Percentiles rank a stretch among this genome's conserved stretches.
Conservation (phyloP, 805 yeast species). For the Saccharomycopsis fermentans region DNA sequence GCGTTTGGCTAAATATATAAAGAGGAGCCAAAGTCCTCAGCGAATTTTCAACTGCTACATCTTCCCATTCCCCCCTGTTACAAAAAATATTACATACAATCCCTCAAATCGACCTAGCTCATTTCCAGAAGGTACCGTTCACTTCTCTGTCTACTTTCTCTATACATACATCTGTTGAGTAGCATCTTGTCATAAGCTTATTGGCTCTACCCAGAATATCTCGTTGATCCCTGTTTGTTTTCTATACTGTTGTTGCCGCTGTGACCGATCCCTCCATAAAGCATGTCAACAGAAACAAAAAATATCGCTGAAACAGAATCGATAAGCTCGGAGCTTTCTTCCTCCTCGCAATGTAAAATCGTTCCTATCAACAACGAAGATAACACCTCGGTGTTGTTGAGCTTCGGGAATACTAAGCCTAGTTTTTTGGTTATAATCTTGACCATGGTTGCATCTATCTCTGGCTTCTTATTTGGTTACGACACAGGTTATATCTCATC, state of each 20-base stretch:
- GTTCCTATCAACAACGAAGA: slow-evolving; percentile 28
- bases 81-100: no score
- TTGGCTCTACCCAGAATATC: no score
- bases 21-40: not conserved
- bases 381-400: slow-evolving; percentile 36
- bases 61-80: not conserved
- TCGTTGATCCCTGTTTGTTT: not conserved
- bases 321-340: not conserved
- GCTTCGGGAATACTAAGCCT: slow-evolving; percentile 40
- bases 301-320: not conserved
- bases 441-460: slow-evolving; percentile 73
- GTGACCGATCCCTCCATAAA: not conserved
- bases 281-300: not conserved
- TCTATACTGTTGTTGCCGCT: not conserved
- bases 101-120: no score
- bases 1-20: not conserved
- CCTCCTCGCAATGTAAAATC: slow-evolving; percentile 4
- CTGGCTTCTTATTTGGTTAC: slow-evolving; percentile 95
- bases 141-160: no score
- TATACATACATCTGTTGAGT: no score
- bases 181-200: no score
- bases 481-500: slow-evolving; percentile 96
- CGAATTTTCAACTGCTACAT: not conserved
- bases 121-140: no score
- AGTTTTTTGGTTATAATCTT: slow-evolving; percentile 55